These are phyloP conservation scores for Candida alai DNA, from an alignment of 805 yeast genomes.

Conservation along the genomic window DNA sequence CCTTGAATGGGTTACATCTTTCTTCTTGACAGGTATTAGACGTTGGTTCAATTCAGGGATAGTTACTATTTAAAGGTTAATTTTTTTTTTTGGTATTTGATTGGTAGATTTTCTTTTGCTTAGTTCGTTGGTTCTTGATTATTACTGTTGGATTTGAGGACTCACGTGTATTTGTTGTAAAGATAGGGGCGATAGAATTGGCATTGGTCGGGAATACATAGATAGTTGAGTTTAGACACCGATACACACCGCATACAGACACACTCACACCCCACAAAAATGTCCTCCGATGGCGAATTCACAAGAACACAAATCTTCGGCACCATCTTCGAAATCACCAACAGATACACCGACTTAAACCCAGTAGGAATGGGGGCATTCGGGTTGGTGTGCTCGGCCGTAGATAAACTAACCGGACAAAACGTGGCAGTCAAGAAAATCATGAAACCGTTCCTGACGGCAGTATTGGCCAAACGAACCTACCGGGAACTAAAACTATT, in stretches of 20 bases:
- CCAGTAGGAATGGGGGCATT: conserved; percentile 99
- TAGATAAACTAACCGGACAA: conserved; percentile 84
- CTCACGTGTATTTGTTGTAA: no score
- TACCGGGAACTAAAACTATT: conserved; percentile 91
- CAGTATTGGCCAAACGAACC: conserved; percentile 93
- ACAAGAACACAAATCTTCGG: conserved; percentile 90
- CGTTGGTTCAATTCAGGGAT: no score
- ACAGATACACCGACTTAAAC: conserved; percentile 82
- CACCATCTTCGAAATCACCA: conserved; percentile 90
- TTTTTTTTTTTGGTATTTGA: no score
- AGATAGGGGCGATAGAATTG: no score
- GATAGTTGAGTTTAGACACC: no score
- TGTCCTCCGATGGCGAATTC: conserved; percentile 44
- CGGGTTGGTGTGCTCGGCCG: conserved; percentile 95
- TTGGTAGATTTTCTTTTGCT: no score
- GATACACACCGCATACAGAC: not conserved
- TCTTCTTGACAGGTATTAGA: no score
- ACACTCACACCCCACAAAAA: conserved; percentile 9
- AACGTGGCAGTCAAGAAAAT: conserved; percentile 96
- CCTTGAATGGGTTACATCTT: no score
- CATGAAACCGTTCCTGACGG: conserved; percentile 94
- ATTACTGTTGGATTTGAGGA: no score
- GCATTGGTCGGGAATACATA: no score
- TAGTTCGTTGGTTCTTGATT: no score
- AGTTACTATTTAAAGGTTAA: no score